These are phyloP conservation scores for Tetracladium marchalianum DNA, from an alignment of 495 filamentous ascomycete genomes.

Conservation along the genomic window DNA sequence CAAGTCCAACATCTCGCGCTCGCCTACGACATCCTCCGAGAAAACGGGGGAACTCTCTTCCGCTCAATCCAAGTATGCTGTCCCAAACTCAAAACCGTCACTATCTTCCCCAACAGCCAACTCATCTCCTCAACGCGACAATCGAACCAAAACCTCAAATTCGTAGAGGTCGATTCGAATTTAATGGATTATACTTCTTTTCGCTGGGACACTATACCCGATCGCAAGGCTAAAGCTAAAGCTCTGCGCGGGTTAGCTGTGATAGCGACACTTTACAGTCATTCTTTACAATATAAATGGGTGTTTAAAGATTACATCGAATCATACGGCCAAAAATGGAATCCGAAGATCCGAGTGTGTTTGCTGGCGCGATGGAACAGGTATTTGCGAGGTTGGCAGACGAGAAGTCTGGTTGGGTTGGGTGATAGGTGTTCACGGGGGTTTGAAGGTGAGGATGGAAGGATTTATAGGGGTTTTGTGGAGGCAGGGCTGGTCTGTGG, in stretches of 20 bases:
- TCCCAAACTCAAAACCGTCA: constrained; percentile 1
- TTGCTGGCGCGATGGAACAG: neutral
- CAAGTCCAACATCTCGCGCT: constrained; percentile 2
- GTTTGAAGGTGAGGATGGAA: constrained; percentile 5
- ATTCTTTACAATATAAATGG: neutral
- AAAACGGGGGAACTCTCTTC: constrained; percentile 4
- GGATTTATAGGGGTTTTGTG: constrained; percentile 1
- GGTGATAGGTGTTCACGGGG: neutral
- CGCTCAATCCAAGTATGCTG: constrained; percentile 1
- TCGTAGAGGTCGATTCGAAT: constrained; percentile 9
- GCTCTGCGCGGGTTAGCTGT: neutral
- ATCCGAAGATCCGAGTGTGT: neutral
- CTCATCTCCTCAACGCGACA: neutral
- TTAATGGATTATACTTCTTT: neutral
- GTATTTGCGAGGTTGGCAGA: neutral
- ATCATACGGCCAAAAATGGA: constrained; percentile 1
- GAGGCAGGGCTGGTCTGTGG: constrained; percentile 1
- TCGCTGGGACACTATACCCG: neutral
- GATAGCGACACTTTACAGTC: neutral
- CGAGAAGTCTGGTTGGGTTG: neutral
- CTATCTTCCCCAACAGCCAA: constrained; percentile 4
- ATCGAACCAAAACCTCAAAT: neutral
- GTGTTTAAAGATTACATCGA: constrained; percentile 3
- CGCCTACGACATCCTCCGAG: neutral
- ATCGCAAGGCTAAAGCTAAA: neutral